phyloP scores from a whole-genome alignment of 345 rosid genomes.

The Gynandropsis gynandra region DNA sequence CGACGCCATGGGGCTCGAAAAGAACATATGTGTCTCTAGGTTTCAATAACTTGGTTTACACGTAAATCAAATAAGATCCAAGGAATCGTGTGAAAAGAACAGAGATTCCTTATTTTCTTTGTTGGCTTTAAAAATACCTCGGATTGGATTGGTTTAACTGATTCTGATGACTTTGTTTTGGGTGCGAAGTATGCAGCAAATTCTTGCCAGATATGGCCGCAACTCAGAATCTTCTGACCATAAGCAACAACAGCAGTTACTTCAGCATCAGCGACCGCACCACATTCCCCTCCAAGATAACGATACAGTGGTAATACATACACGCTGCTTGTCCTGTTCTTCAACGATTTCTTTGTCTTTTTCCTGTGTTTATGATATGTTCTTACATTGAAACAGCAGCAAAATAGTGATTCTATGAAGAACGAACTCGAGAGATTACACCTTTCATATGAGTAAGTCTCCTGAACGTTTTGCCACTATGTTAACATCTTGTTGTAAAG shows the following conservation, averaged over 20 bases:
- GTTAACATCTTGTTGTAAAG: slow-evolving; percentile 2
- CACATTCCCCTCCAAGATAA: slow-evolving; percentile 17
- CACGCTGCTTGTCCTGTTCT: not conserved
- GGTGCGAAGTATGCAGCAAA: slow-evolving; percentile 25
- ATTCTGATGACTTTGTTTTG: not conserved
- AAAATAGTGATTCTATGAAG: slow-evolving; percentile 14
- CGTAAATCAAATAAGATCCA: no score
- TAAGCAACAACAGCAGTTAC: slow-evolving; percentile 15
- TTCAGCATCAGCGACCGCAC: slow-evolving; percentile 4
- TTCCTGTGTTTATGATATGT: not conserved
- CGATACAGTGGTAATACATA: slow-evolving; percentile 10
- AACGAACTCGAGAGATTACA: slow-evolving; percentile 24
- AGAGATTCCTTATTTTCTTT: no score
- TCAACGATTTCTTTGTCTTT: not conserved
- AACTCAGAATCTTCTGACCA: slow-evolving; percentile 6
- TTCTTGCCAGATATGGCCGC: slow-evolving; percentile 22
- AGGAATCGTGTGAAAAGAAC: no score
- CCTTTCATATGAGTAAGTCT: slow-evolving; percentile 26
- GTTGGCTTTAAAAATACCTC: no score
- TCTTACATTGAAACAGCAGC: slow-evolving; percentile 12
- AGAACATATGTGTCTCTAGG: no score
- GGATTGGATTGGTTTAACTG: not conserved
- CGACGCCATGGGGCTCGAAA: no score
- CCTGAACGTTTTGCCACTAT: not conserved
- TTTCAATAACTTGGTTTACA: no score